Evolutionary conservation across 2,329 filamentous ascomycete genomes (phyloP).

Genomic region (Metarhizium humberi): DNA sequence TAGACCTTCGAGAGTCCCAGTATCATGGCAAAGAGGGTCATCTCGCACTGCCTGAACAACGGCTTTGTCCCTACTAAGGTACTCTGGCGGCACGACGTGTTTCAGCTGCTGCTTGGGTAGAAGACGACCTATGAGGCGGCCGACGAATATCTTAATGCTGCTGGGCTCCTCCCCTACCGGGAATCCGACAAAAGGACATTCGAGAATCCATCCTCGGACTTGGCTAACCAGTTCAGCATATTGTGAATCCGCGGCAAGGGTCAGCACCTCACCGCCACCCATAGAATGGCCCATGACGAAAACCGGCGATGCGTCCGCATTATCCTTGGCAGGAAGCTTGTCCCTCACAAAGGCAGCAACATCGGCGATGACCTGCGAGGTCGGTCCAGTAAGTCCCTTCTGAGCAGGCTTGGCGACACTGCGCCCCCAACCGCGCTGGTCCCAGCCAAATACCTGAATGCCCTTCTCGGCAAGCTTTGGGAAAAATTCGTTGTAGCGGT

Average conservation of each 20-base stretch:
- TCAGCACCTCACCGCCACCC: constrained; percentile 73
- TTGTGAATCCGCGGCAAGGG: constrained; percentile 40
- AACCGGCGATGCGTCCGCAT: constrained; percentile 38
- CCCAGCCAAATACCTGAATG: constrained; percentile 69
- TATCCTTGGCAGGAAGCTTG: constrained; percentile 38
- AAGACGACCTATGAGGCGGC: constrained; percentile 57
- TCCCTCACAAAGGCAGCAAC: constrained; percentile 64
- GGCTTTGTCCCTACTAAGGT: constrained; percentile 58
- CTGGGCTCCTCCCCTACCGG: constrained; percentile 55
- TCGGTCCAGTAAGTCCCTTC: constrained; percentile 65
- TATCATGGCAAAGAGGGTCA: constrained; percentile 71
- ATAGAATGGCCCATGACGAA: constrained; percentile 90
- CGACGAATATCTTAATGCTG: constrained; percentile 51
- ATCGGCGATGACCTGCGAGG: constrained; percentile 63
- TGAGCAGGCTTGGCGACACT: constrained; percentile 53
- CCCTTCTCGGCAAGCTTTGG: constrained; percentile 57
- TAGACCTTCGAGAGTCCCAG: constrained; percentile 75
- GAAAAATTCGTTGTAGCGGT: constrained; percentile 70
- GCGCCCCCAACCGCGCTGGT: constrained; percentile 85
- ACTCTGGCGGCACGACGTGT: constrained; percentile 53
- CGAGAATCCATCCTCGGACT: constrained; percentile 65
- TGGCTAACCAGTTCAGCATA: constrained; percentile 46
- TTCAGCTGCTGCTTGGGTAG: constrained; percentile 59
- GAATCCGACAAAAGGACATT: constrained; percentile 72
- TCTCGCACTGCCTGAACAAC: constrained; percentile 50